Evolutionary conservation across 805 yeast species (phyloP).

Genomic region (Metschnikowia lachancei): DNA sequence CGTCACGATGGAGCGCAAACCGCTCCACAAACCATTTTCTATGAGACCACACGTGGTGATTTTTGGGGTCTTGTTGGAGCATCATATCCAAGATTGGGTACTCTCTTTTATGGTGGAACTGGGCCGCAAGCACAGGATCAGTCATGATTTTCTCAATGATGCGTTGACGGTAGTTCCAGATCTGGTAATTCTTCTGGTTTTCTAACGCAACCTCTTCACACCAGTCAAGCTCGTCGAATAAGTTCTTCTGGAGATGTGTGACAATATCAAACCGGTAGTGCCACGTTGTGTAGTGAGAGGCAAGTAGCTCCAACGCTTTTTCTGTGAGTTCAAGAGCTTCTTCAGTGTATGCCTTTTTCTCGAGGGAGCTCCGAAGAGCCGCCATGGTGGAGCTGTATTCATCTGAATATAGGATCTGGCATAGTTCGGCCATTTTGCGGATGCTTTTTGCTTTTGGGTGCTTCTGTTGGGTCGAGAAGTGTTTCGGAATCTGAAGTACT

Average conservation of each 20-base stretch:
- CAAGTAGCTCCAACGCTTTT: constrained; percentile 60
- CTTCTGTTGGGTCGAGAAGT: too few species aligned
- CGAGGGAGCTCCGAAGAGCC: constrained; percentile 56
- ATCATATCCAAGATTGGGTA: constrained; percentile 61
- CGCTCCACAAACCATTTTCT: constrained; percentile 74
- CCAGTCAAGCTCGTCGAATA: constrained; percentile 69
- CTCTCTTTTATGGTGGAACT: constrained; percentile 52
- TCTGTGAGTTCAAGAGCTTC: constrained; percentile 70
- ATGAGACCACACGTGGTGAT: constrained; percentile 96
- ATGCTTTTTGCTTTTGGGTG: too few species aligned
- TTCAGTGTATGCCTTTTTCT: constrained; percentile 57
- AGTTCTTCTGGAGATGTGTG: constrained; percentile 32
- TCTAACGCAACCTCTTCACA: constrained; percentile 69
- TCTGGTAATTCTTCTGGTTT: constrained; percentile 89
- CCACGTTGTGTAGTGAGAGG: constrained; percentile 95
- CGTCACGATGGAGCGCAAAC: constrained; percentile 45
- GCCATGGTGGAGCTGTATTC: constrained; percentile 68
- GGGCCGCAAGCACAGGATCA: constrained; percentile 11
- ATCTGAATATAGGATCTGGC: constrained; percentile 68
- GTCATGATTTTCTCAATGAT: constrained; percentile 43
- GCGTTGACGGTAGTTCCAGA: constrained; percentile 90
- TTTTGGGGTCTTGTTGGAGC: constrained; percentile 78
- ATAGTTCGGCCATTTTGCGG: constrained; percentile 36
- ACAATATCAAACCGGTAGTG: constrained; percentile 59
- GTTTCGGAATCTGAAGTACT: too few species aligned